Percentiles rank a stretch among this genome's conserved stretches.
These are phyloP conservation scores for Schwanniomyces occidentalis DNA, from an alignment of 805 yeast species.

Conservation along the genomic window DNA sequence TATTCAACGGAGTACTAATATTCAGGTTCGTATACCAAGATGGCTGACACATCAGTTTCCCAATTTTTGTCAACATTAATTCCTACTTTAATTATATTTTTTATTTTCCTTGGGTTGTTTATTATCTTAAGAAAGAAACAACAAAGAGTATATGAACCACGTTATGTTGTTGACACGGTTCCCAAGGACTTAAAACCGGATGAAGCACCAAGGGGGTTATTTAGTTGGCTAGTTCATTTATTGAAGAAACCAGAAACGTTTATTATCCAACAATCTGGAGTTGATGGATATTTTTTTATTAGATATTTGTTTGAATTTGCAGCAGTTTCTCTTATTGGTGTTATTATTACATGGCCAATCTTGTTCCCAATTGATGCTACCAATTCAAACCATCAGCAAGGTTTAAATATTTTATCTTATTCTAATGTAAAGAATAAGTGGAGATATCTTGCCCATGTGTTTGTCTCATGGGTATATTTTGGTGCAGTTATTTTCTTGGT, in stretches of 20 bases:
- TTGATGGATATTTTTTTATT: conserved; percentile 76
- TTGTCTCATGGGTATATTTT: conserved; percentile 72
- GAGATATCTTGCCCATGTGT: conserved; percentile 72
- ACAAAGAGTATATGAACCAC: conserved; percentile 53
- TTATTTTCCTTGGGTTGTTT: conserved; percentile 41
- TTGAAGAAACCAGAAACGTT: conserved; percentile 58
- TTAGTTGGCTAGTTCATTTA: conserved; percentile 56
- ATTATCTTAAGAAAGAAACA: conserved; percentile 43
- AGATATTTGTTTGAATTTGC: conserved; percentile 62
- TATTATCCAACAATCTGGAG: conserved; percentile 66
- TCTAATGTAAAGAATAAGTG: conserved; percentile 63
- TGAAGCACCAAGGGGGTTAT: conserved; percentile 43
- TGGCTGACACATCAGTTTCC: conserved; percentile 42
- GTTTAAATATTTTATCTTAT: conserved; percentile 66
- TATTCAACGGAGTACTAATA: too few species aligned
- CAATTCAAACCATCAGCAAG: conserved; percentile 53
- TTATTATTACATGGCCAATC: conserved; percentile 63
- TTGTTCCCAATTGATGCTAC: conserved; percentile 75
- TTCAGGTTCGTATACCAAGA: too few species aligned
- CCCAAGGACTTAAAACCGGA: conserved; percentile 48
- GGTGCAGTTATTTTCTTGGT: conserved; percentile 65
- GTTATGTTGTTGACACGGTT: conserved; percentile 45
- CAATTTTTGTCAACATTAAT: conserved; percentile 51
- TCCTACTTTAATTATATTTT: conserved; percentile 43
- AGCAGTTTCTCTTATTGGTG: conserved; percentile 51